Base-by-base conservation (phyloP, 108 stramenopile species). In the Asterionellopsis glacialis region DNA sequence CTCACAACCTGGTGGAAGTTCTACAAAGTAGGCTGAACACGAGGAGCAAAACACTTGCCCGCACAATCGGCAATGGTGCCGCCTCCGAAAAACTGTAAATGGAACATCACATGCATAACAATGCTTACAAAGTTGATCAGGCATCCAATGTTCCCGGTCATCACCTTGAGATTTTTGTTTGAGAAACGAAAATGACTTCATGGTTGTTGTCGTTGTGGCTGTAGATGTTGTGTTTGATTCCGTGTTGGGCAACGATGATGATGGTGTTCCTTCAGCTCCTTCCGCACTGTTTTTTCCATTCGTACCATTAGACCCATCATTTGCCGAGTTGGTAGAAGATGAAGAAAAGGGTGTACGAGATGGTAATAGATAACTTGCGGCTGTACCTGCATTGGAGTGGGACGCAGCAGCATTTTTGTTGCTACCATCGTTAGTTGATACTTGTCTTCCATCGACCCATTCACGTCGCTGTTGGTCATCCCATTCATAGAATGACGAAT, bases 61-160 rank as follows among this genome's bases (percentile, higher is more conserved):
- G 70, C 98, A 98, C n/a, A 96, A 48, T 12, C 98, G 83, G 77
- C 98, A 98, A 62, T 98, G 98, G 68, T 98, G 98, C 45, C 94
- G 80, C 12, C 98, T 73, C 16, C 96, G 88, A 74, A 96, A 78
- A 45, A 97, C 75, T n/a, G 88, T 97, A 70, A 98, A 98, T 16
- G 79, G 91, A 6, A 75, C 73, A 61, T 95, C 93, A 66, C 98
- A 98, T 1, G 73, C 70, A 69, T 97, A 96, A 76, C 98, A 98
- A 4, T 75, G 79, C 69, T 92, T 92, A 72, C 94, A 95, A 24
- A 96, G 63, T 19, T 72, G 82, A 80, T 98, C 98, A 19, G 95
- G 95, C 90, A 95, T 95, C 93, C 94, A 95, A 63, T 87, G 84
- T 41, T 86, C 77, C 47, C 71, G 82, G 41, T 73, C 80, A 50